phyloP scores from a whole-genome alignment of 176 grass and related monocot species.

The Paspalum notatum region DNA sequence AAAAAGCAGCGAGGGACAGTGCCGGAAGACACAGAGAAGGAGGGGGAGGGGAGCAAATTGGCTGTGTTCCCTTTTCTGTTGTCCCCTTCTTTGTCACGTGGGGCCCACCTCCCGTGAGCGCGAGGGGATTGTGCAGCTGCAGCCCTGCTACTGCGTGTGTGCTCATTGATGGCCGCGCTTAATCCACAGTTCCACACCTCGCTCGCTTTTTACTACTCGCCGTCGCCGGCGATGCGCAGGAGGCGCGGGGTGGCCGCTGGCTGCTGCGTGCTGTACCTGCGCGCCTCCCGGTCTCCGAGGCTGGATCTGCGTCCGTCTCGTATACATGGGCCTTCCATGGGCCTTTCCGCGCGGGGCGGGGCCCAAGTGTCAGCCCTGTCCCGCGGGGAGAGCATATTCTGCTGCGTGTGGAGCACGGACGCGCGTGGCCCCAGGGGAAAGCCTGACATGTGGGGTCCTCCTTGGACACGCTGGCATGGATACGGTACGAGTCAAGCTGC shows the following conservation, averaged over 20 bases:
- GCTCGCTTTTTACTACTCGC: no score
- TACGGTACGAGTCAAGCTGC: neutral
- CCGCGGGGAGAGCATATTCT: neutral
- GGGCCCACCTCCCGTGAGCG: constrained; percentile 31
- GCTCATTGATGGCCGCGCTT: constrained; percentile 42
- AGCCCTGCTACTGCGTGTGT: neutral
- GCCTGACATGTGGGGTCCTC: neutral
- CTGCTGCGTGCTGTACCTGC: no score
- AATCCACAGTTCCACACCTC: no score
- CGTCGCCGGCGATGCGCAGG: neutral
- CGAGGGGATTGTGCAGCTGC: neutral
- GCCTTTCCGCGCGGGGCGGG: neutral
- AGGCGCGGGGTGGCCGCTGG: neutral
- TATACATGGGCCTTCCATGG: constrained; percentile 2
- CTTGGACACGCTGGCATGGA: neutral
- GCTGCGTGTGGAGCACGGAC: neutral
- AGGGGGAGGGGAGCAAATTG: no score
- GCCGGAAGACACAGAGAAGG: no score
- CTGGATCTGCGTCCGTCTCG: neutral
- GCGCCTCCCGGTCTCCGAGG: constrained; percentile 1
- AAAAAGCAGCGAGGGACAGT: no score
- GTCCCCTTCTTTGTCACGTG: constrained; percentile 11
- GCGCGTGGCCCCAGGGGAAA: neutral
- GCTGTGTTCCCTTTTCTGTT: neutral
- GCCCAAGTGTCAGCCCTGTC: neutral